phyloP scores from a whole-genome alignment of 2,329 filamentous ascomycete species.

The Penicillium carneum region DNA sequence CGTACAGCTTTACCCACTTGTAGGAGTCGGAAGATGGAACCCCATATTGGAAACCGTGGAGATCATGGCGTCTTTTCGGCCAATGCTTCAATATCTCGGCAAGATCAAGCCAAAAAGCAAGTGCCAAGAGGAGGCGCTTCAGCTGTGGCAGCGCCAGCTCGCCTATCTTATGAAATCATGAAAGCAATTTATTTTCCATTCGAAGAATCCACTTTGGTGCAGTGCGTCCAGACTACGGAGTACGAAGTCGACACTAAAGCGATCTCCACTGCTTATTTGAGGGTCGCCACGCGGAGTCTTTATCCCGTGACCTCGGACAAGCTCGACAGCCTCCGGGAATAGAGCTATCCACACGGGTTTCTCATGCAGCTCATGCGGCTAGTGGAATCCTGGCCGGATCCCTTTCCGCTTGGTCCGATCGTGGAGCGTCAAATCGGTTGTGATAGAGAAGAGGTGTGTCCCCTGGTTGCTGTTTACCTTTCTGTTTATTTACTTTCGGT shows the following conservation, averaged over 20 bases:
- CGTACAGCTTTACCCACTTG: not conserved
- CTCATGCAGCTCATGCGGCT: slow-evolving; percentile 14
- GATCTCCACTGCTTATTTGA: slow-evolving; percentile 21
- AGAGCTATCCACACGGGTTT: slow-evolving; percentile 6
- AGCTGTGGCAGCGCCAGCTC: slow-evolving; percentile 6
- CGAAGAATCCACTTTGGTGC: slow-evolving; percentile 3
- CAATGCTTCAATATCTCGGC: not conserved
- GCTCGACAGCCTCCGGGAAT: not conserved
- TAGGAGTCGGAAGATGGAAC: not conserved
- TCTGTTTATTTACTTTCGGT: not conserved
- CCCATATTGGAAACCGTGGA: not conserved
- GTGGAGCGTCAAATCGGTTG: slow-evolving; percentile 7
- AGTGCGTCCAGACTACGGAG: not conserved
- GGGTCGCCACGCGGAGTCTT: slow-evolving; percentile 10
- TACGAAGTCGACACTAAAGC: slow-evolving; percentile 3
- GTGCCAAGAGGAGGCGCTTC: slow-evolving; percentile 11
- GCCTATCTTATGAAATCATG: not conserved
- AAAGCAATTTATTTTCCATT: not conserved
- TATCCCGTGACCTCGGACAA: slow-evolving; percentile 2
- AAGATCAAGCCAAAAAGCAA: not conserved
- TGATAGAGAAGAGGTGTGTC: slow-evolving; percentile 4
- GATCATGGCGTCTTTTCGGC: not conserved
- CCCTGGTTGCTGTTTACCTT: not conserved
- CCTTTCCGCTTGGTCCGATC: slow-evolving; percentile 18
- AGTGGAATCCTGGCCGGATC: slow-evolving; percentile 5